Base-by-base conservation (phyloP, 768 basidiomycete species). In the Leccinum olivaceopallidum region DNA sequence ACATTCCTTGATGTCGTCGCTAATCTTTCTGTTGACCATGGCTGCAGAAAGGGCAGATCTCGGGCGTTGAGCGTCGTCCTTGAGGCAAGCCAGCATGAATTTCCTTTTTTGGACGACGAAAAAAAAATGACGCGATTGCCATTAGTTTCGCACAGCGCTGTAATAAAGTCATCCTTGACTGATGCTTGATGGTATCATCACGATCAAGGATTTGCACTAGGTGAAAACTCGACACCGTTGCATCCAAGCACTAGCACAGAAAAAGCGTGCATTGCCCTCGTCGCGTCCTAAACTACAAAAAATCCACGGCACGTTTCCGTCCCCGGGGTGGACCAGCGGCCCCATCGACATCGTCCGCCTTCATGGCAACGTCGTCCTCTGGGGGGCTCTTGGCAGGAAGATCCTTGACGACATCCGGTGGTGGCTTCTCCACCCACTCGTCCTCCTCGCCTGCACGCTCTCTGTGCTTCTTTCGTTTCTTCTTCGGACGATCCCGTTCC, bases 261-360 rank as follows among this genome's bases (percentile, higher is more conserved):
- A 42, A 13, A 34, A 48, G 26, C 16, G 20, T 53, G 30, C 22
- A 44, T 44, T 26, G 14, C 16, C 13, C n/a, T 48, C 16, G 30
- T 50, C 13, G 9, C 32, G 14, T 28, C 48, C 32, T 56, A 59
- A 37, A 49, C 68, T 83, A 91, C 83, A 92, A 78, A 64, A 89
- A 92, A 73, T 92, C 90, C 24, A 88, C 78, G 0, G 90, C 90
- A 37, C 87, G 80, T 69, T 91, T 90, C 57, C 90, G 78, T 34
- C 83, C 85, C 62, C 75, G 60, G 28, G 63, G 61, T 13, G 68
- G 66, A 39, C 71, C 75, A 53, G 63, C 68, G 14, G 65, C 62
- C 0, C 50, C 61, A 26, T 63, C 69, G 36, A 51, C 69, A 60
- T 65, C 61, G 24, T 61, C 69, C 61, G 51, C 56, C 30, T 49